A percentile compares a stretch with the other conserved stretches of the same genome.
These are phyloP conservation scores for Daldinia caldariorum DNA, from an alignment of 495 filamentous ascomycete genomes.

Conservation along the genomic window DNA sequence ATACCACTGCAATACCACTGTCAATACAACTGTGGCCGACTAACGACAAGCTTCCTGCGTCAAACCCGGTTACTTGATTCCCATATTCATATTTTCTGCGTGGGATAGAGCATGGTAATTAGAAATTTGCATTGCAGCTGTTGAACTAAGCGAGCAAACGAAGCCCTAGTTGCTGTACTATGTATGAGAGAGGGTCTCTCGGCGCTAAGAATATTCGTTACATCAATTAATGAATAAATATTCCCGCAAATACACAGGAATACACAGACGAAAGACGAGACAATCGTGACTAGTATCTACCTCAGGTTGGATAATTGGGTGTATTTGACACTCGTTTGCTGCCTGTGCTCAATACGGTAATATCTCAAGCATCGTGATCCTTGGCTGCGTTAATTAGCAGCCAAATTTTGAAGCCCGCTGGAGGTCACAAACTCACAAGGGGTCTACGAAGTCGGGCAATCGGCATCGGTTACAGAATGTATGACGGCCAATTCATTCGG, in stretches of 20 bases:
- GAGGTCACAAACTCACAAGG: constrained; percentile 20
- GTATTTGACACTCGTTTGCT: constrained; percentile 27
- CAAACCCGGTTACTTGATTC: neutral
- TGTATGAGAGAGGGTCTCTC: constrained; percentile 4
- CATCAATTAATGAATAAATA: constrained; percentile 18
- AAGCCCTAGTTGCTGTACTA: constrained; percentile 14
- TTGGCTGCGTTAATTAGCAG: constrained; percentile 33
- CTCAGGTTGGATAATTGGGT: constrained; percentile 13
- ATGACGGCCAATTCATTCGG: constrained; percentile 29
- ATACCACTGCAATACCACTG: neutral
- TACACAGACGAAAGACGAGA: neutral
- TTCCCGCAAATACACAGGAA: constrained; percentile 6
- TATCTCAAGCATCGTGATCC: constrained; percentile 36
- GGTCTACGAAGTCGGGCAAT: constrained; percentile 23
- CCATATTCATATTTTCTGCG: constrained; percentile 2
- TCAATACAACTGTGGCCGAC: neutral
- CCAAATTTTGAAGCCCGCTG: constrained; percentile 24
- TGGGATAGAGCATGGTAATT: constrained; percentile 6
- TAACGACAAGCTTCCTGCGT: constrained; percentile 1
- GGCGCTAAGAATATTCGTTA: constrained; percentile 17
- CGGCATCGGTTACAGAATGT: constrained; percentile 15
- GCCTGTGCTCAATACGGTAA: constrained; percentile 21
- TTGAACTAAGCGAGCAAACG: constrained; percentile 22
- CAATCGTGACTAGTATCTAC: constrained; percentile 18
- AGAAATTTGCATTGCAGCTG: constrained; percentile 3